Base-by-base conservation (phyloP, 768 basidiomycete genomes). In the Lactarius pseudohatsudake region DNA sequence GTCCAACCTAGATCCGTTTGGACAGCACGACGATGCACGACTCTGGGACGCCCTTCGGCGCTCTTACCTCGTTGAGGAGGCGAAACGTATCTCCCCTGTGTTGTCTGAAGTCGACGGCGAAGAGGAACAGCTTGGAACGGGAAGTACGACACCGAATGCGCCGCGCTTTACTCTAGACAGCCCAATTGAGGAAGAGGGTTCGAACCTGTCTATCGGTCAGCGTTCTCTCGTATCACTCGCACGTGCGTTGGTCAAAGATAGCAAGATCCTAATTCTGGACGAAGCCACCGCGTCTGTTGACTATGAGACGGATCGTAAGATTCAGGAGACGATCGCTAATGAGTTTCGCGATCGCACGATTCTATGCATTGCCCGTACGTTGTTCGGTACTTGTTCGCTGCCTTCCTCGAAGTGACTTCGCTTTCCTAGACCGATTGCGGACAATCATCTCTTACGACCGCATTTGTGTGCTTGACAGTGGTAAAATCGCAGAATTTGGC, bases 261-360 rank as follows among this genome's bases (percentile, higher is more conserved):
- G 89, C 13, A 88, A 86, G 74, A 86, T 96, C 36, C 86, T 95
- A 59, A 86, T 97, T 56, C 81, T 98, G 15, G 95, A 97, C 74
- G 94, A 96, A 79, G 94, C 94, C 0, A 95, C 93, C 58, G 91
- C 91, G 22, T 91, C 90, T 15, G 91, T 94, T 32, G 92, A 94
- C 71, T 90, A 88, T 70, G 92, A 92, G 76, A 96, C 93, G 0
- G 95, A 97, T 78, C 80, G 86, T 65, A 92, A 91, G 75, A 94
- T 98, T 67, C 95, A 97, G 74, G 84, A 90, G 69, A 96, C 95
- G 6, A 96, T 98, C 68, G 83, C 91, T 1, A 81, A 81, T 57
- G 89, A 91, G 79, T 97, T 96, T 79, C 79, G 82, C 54, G 88
- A 94, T 74, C 86, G 88, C 69, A 96, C 95, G 0, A 84, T 96